Base-by-base conservation (phyloP, 164 flowering plant species). In the Vitis rotundifolia region DNA sequence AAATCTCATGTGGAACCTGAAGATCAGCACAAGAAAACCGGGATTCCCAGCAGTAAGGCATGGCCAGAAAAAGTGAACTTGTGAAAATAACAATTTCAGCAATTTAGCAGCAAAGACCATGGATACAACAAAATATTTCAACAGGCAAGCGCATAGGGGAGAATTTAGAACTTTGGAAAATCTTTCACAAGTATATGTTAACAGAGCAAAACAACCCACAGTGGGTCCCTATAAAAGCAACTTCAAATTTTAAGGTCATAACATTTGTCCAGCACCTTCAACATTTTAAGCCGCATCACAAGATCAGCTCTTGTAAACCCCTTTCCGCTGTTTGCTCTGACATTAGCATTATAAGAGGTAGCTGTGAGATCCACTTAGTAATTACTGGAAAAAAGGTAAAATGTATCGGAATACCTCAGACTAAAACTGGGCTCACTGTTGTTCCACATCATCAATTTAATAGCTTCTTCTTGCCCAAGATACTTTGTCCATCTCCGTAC, bases 401-500 rank as follows among this genome's bases (percentile, higher is more conserved):
- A 58, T 58, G 10, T 31, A 58, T 63, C 54, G 2, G 55, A 31
- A 76, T 79, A 91, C 98, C 98, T 89, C 70, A 94, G 74, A 74
- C 96, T 88, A 78, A 82, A 94, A 78, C 83, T 71, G 68, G 97
- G 98, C 53, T 84, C 82, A 52, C 79, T 79, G 77, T 94, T 91
- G 82, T 94, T 91, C 96, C 96, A 94, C 54, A 53, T 73, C 98
- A 93, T 90, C 77, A 90, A 75, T 70, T 66, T 85, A 61, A 87
- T 79, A 49, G 98, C 86, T 76, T 82, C 92, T 75, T 88, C 92
- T 75, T 71, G 76, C 61, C 98, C 98, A 61, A 85, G 66, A 79
- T 82, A 68, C 76, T 88, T 89, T 49, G 69, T 84, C 98, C 98
- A 94, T 62, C 94, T 83, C 83, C 97, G 86, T 53, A 94, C 97